phyloP scores from a whole-genome alignment of 1,139 yeast species.

The Candida sp. region DNA sequence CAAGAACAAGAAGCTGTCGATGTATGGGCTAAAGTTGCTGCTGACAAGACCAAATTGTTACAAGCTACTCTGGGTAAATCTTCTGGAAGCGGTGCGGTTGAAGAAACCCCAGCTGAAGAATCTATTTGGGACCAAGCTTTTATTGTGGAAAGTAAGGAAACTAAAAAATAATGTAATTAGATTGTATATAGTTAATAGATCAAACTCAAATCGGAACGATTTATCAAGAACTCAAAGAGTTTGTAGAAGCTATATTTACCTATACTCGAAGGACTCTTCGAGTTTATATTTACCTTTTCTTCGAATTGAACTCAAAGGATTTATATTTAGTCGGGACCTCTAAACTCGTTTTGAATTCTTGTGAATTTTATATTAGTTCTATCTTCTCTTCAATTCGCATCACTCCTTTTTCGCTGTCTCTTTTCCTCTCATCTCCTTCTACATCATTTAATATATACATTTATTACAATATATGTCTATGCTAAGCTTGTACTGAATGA shows the following conservation, averaged over 20 bases:
- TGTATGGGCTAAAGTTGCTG: slow-evolving; percentile 74
- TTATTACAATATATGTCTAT: not conserved
- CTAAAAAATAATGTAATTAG: slow-evolving; percentile 1
- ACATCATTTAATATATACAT: not conserved
- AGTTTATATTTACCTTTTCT: too few relatives aligned
- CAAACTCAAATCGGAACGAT: not conserved
- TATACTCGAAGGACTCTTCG: too few relatives aligned
- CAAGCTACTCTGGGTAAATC: slow-evolving; percentile 40
- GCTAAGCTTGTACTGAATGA: not conserved
- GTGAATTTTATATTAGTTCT: too few relatives aligned
- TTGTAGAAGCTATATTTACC: too few relatives aligned
- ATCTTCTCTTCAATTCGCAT: too few relatives aligned
- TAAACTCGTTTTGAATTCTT: too few relatives aligned
- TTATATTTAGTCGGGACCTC: too few relatives aligned
- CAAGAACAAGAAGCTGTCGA: slow-evolving; percentile 71
- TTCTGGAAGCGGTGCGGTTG: slow-evolving; percentile 20
- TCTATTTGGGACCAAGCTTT: slow-evolving; percentile 29
- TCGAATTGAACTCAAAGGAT: too few relatives aligned
- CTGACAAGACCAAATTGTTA: slow-evolving; percentile 48
- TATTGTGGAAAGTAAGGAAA: slow-evolving; percentile 7
- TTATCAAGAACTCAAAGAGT: too few relatives aligned
- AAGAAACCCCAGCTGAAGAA: slow-evolving; percentile 14
- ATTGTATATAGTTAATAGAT: slow-evolving; percentile 3
- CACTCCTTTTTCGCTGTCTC: too few relatives aligned
- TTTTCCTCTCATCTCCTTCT: too few relatives aligned